Evolutionary conservation across 2,329 filamentous ascomycete species (phyloP).

Genomic region (Neonectria ditissima): DNA sequence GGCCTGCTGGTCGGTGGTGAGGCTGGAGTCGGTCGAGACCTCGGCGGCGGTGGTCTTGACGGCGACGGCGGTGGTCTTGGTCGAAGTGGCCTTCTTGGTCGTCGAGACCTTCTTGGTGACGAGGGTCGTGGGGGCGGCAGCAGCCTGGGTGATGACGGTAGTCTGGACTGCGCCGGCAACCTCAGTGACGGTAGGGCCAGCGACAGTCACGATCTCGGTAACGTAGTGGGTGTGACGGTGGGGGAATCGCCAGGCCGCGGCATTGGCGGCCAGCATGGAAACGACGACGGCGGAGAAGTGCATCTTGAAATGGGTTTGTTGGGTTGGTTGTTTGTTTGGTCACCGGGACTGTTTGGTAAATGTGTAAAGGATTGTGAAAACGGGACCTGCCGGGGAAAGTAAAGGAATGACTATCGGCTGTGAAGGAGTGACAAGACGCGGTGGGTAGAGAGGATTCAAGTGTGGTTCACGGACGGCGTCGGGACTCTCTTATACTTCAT

Average conservation of each 20-base stretch:
- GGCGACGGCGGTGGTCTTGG: constrained; percentile 19
- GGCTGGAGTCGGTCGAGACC: constrained; percentile 21
- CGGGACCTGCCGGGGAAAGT: constrained; percentile 24
- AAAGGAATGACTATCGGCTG: constrained; percentile 14
- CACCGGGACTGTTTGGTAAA: constrained; percentile 17
- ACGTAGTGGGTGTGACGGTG: constrained; percentile 10
- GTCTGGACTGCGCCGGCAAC: constrained; percentile 3
- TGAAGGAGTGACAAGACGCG: constrained; percentile 26
- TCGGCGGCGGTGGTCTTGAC: not conserved
- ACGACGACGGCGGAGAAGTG: constrained; percentile 22
- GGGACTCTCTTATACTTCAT: constrained; percentile 13
- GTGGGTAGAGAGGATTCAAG: constrained; percentile 4
- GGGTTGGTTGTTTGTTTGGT: constrained; percentile 9
- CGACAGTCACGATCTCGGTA: constrained; percentile 30
- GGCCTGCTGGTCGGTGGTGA: constrained; percentile 37
- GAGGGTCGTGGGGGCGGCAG: constrained; percentile 8
- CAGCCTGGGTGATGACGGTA: not conserved
- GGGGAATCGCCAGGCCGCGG: constrained; percentile 32
- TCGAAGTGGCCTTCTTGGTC: constrained; percentile 12
- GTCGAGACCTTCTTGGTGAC: constrained; percentile 20
- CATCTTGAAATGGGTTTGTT: constrained; percentile 17
- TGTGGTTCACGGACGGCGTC: not conserved
- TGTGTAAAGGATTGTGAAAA: constrained; percentile 8
- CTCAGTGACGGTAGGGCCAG: constrained; percentile 7
- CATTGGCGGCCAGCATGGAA: constrained; percentile 28